Evolutionary conservation across 2,329 filamentous ascomycete species (phyloP).

Genomic region (Monosporascus sp.): DNA sequence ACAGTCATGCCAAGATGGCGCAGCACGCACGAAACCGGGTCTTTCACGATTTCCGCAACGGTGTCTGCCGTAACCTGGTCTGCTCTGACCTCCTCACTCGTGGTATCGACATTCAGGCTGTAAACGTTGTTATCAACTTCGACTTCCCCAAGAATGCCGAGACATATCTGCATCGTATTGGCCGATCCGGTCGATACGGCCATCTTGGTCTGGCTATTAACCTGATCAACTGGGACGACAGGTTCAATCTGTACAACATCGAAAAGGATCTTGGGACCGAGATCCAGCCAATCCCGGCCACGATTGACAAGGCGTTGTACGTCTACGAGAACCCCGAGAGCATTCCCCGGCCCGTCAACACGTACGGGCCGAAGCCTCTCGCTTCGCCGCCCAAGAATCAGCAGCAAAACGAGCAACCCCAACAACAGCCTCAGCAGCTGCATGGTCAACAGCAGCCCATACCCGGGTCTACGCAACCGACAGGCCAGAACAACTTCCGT

Average conservation of each 20-base stretch:
- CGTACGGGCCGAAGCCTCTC: constrained; percentile 29
- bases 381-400: constrained; percentile 17
- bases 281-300: constrained; percentile 90
- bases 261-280: constrained; percentile 96
- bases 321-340: constrained; percentile 96
- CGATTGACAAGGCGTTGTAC: constrained; percentile 96
- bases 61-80: constrained; percentile 94
- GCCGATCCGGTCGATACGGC: constrained; percentile 93
- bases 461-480: constrained; percentile 18
- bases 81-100: constrained; percentile 96
- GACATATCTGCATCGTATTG: constrained; percentile 97
- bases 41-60: constrained; percentile 98
- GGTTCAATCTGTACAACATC: constrained; percentile 98
- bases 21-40: constrained; percentile 96
- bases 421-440: constrained; percentile 24
- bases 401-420: constrained; percentile 22
- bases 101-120: constrained; percentile 98
- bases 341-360: constrained; percentile 76
- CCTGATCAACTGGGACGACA: constrained; percentile 98
- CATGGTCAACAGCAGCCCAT: constrained; percentile 16
- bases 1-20: constrained; percentile 97
- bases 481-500: constrained; percentile 24
- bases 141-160: constrained; percentile 99
- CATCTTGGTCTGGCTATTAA: constrained; percentile 98
- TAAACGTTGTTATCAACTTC: constrained; percentile 99